A percentile compares a stretch with the other conserved stretches of the same genome.
Conservation (phyloP, 176 grass and related monocot genomes). For the Cocos nucifera region DNA sequence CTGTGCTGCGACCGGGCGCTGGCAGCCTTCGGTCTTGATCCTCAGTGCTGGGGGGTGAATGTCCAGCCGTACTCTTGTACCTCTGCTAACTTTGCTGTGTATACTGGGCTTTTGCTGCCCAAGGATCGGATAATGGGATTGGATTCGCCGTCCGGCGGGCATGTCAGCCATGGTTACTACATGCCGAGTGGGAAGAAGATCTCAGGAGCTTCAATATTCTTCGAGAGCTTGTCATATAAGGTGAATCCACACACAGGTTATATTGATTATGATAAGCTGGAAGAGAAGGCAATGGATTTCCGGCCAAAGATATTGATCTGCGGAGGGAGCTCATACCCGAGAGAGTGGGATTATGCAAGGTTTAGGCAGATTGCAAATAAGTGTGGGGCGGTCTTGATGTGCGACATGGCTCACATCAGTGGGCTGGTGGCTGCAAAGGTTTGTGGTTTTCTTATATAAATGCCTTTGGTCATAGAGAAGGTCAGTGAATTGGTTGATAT, state of each 20-base stretch:
- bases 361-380: constrained; percentile 80
- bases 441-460: constrained; percentile 12
- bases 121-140: constrained; percentile 95
- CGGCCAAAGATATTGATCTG: constrained; percentile 95
- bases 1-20: constrained; percentile 69
- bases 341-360: constrained; percentile 85
- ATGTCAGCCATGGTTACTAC: constrained; percentile 95
- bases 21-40: constrained; percentile 57
- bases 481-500: too few relatives aligned
- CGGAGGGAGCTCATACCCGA: constrained; percentile 88
- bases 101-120: constrained; percentile 70
- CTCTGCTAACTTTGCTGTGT: constrained; percentile 88
- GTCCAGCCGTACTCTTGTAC: constrained; percentile 93
- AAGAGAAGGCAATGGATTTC: constrained; percentile 81
- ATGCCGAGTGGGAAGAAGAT: constrained; percentile 83
- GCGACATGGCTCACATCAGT: constrained; percentile 96
- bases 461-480: too few relatives aligned
- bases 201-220: constrained; percentile 91
- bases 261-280: constrained; percentile 92
- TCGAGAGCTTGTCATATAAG: constrained; percentile 93
- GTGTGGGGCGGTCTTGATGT: constrained; percentile 82
- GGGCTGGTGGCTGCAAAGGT: constrained; percentile 95
- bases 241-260: constrained; percentile 82
- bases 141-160: constrained; percentile 83
- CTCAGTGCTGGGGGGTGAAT: constrained; percentile 78